Evolutionary conservation across 2,329 filamentous ascomycete species (phyloP).

Genomic region (Botrytis byssoidea): DNA sequence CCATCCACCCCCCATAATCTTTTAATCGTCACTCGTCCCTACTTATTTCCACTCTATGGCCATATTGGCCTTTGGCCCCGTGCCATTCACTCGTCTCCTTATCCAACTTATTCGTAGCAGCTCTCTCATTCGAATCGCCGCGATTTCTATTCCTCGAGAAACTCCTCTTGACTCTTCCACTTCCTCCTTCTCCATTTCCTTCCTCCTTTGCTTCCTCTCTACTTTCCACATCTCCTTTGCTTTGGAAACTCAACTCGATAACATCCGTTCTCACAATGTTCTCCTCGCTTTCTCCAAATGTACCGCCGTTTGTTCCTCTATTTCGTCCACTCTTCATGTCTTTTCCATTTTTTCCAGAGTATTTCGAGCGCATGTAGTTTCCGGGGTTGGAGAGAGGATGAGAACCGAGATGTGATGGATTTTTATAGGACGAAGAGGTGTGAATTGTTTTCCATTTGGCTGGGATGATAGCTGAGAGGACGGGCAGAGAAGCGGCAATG

Average conservation of each 20-base stretch:
- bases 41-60: constrained; percentile 8
- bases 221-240: constrained; percentile 12
- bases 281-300: constrained; percentile 24
- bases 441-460: constrained; percentile 23
- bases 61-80: neutral
- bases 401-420: neutral
- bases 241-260: constrained; percentile 25
- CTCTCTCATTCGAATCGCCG: neutral
- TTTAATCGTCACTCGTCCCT: neutral
- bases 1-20: neutral
- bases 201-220: neutral
- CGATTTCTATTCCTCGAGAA: neutral
- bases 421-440: neutral
- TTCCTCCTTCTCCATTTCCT: neutral
- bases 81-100: neutral
- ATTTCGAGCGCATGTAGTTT: neutral
- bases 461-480: constrained; percentile 36
- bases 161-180: neutral
- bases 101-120: neutral
- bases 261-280: constrained; percentile 29
- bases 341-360: no score
- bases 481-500: constrained; percentile 40
- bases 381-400: neutral
- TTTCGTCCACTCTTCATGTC: neutral
- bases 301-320: neutral